Conservation (phyloP, 768 basidiomycete genomes). For the Rhizopogon rudus region DNA sequence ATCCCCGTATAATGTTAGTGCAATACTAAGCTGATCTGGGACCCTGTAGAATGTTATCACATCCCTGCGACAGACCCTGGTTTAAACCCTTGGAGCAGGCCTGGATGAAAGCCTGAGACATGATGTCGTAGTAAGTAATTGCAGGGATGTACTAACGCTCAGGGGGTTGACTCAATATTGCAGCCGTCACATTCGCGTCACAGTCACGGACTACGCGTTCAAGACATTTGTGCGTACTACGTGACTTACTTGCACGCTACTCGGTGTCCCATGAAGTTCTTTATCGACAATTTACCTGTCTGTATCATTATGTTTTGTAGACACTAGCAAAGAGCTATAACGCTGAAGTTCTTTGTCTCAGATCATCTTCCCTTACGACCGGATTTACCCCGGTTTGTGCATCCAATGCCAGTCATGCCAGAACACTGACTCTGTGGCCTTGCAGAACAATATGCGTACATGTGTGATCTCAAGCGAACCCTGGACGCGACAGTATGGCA, state of each 20-base stretch:
- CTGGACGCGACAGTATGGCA: conserved; percentile 81
- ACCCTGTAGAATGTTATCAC: background rate
- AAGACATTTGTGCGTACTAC: background rate
- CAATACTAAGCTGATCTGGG: no score
- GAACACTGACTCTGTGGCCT: conserved; percentile 3
- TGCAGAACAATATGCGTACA: conserved; percentile 97
- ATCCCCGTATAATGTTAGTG: no score
- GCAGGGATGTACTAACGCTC: background rate
- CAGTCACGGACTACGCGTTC: background rate
- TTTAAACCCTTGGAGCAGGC: no score
- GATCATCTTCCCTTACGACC: conserved; percentile 92
- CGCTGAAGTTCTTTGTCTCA: conserved; percentile 20
- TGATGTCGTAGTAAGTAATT: background rate
- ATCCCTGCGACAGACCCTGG: background rate
- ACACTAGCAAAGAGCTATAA: background rate
- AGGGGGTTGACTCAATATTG: no score
- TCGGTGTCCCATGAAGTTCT: conserved; percentile 61
- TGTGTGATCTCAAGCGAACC: conserved; percentile 97
- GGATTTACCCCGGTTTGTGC: conserved; percentile 83
- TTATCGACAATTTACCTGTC: conserved; percentile 77
- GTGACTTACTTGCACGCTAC: background rate
- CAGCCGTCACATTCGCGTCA: background rate
- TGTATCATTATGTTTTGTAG: conserved; percentile 16
- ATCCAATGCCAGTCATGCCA: background rate
- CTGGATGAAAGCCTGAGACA: no score